These are phyloP conservation scores for Ophiocordyceps sinensis DNA, from an alignment of 2,329 filamentous ascomycete species.

Conservation along the genomic window DNA sequence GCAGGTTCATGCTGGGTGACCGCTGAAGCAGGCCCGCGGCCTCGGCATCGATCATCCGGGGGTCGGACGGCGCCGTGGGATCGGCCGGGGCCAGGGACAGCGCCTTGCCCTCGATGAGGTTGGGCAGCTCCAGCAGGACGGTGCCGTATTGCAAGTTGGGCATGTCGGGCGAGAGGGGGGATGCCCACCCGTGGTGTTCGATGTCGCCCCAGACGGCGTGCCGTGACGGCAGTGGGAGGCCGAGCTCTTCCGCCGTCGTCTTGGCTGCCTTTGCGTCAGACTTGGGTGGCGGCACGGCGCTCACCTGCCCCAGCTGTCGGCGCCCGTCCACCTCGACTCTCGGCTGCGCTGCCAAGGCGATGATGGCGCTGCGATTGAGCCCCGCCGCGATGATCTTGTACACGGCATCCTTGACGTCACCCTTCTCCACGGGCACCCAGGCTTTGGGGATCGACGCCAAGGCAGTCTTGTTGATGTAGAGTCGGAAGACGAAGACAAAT, in stretches of 20 bases:
- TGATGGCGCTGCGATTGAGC: slow-evolving; percentile 61
- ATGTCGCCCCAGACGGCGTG: slow-evolving; percentile 64
- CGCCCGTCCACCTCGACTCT: slow-evolving; percentile 8
- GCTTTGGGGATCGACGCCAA: slow-evolving; percentile 73
- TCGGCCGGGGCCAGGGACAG: slow-evolving; percentile 63
- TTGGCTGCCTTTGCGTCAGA: slow-evolving; percentile 18
- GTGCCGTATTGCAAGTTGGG: slow-evolving; percentile 71
- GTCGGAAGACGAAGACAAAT: slow-evolving; percentile 68
- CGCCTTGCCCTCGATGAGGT: slow-evolving; percentile 84
- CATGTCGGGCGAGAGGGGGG: slow-evolving; percentile 59
- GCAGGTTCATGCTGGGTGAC: slow-evolving; percentile 54
- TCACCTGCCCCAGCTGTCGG: too few relatives aligned
- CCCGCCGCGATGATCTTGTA: slow-evolving; percentile 60
- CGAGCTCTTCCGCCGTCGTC: slow-evolving; percentile 22
- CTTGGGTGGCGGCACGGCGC: background rate
- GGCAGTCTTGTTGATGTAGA: slow-evolving; percentile 72
- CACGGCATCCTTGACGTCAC: slow-evolving; percentile 63
- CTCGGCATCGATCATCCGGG: slow-evolving; percentile 44
- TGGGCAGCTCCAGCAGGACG: slow-evolving; percentile 71
- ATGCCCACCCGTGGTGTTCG: slow-evolving; percentile 78
- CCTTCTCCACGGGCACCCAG: slow-evolving; percentile 75
- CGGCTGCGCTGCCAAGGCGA: slow-evolving; percentile 52
- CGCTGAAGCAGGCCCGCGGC: slow-evolving; percentile 60
- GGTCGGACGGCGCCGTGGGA: slow-evolving; percentile 21
- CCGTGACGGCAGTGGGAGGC: slow-evolving; percentile 34